Evolutionary conservation across 306 rosid genomes (phyloP).

Genomic region (barrel medic (Medicago truncatula)): MtrunA17r5.0-ANR NC_053048.1:43155001-43155500

Average conservation of each 20-base stretch:
- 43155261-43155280: slow-evolving; percentile 72
- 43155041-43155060: slow-evolving; percentile 64
- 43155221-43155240: slow-evolving; percentile 87
- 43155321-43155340: slow-evolving; percentile 78
- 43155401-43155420: slow-evolving; percentile 81
- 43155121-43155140: slow-evolving; percentile 81
- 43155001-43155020: slow-evolving; percentile 59
- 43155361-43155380: slow-evolving; percentile 75
- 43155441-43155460: slow-evolving; percentile 77
- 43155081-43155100: slow-evolving; percentile 83
- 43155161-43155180: slow-evolving; percentile 84
- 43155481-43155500: slow-evolving; percentile 80
- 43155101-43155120: slow-evolving; percentile 71
- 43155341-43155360: slow-evolving; percentile 78
- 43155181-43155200: slow-evolving; percentile 80
- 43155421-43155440: slow-evolving; percentile 70
- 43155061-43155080: slow-evolving; percentile 80
- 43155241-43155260: slow-evolving; percentile 79
- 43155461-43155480: slow-evolving; percentile 87
- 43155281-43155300: slow-evolving; percentile 78
- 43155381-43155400: slow-evolving; percentile 78
- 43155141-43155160: slow-evolving; percentile 72
- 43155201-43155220: slow-evolving; percentile 75
- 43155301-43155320: slow-evolving; percentile 85
- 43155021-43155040: slow-evolving; percentile 60